Percentiles rank a stretch among this genome's conserved stretches.
These are phyloP conservation scores for Rhodotorula mucilaginosa DNA, from an alignment of 1,284 basidiomycete genomes.

Conservation along the genomic window DNA sequence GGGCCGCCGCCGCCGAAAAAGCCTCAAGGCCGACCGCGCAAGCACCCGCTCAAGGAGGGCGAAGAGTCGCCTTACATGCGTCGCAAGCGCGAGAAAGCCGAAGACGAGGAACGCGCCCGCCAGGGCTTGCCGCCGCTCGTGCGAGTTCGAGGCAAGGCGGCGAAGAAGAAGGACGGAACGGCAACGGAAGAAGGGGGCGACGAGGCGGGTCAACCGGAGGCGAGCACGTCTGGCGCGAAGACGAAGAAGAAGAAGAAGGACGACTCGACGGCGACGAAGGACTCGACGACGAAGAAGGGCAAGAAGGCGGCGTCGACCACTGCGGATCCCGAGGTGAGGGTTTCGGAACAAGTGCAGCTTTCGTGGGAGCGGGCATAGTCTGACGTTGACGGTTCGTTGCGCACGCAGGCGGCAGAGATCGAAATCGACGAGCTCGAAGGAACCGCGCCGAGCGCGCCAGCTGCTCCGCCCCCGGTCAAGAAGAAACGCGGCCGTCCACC, in stretches of 20 bases:
- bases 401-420: background rate
- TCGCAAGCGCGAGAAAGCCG: constrained; percentile 30
- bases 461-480: background rate
- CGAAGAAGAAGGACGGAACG: constrained; percentile 1
- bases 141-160: constrained; percentile 7
- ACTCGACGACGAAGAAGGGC: background rate
- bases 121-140: constrained; percentile 25
- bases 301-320: background rate
- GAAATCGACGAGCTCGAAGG: background rate
- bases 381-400: too few relatives aligned
- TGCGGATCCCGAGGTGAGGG: background rate
- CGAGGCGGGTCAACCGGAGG: constrained; percentile 7
- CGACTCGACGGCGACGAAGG: background rate
- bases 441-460: background rate
- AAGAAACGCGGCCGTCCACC: constrained; percentile 9
- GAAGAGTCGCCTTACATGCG: constrained; percentile 21
- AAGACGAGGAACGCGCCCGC: constrained; percentile 31
- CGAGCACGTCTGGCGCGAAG: background rate
- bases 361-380: too few relatives aligned
- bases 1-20: background rate
- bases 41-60: constrained; percentile 14
- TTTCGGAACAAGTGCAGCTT: background rate
- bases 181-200: constrained; percentile 3
- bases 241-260: background rate
- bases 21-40: constrained; percentile 23